A percentile compares a stretch with the other conserved stretches of the same genome.
Conservation (phyloP, 495 filamentous ascomycete genomes). For the Tuber microsphaerosporum region DNA sequence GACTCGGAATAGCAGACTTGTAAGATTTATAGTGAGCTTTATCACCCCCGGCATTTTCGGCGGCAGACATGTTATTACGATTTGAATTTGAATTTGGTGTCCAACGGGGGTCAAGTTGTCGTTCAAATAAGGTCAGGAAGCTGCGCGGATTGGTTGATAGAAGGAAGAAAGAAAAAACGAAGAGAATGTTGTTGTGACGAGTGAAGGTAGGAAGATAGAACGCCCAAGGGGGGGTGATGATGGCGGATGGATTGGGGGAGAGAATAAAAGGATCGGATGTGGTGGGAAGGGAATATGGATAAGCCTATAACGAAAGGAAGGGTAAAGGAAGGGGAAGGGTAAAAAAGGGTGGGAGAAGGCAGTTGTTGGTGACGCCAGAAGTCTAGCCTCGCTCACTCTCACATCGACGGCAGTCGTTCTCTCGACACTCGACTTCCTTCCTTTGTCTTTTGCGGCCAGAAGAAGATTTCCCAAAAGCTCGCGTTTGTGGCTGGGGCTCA, state of each 20-base stretch:
- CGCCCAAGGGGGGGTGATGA: conserved; percentile 1
- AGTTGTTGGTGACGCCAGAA: conserved; percentile 1
- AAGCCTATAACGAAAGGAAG: background rate
- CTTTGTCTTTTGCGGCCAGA: background rate
- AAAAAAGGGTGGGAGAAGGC: background rate
- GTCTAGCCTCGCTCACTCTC: conserved; percentile 1
- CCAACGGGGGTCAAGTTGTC: background rate
- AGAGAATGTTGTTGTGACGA: background rate
- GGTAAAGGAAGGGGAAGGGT: background rate
- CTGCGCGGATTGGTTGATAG: background rate
- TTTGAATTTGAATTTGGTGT: background rate
- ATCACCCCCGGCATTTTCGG: conserved; percentile 33
- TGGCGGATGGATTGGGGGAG: background rate
- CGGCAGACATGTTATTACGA: conserved; percentile 20
- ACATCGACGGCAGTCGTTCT: conserved; percentile 2
- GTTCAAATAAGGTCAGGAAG: background rate
- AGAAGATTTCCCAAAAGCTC: background rate
- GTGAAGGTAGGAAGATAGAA: background rate
- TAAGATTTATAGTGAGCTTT: conserved; percentile 40
- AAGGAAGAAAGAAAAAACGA: background rate
- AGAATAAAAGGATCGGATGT: background rate
- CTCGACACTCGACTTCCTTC: background rate
- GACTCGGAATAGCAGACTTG: conserved; percentile 24
- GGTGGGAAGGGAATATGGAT: background rate
- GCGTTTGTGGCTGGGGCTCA: conserved; percentile 1